Evolutionary conservation across 129 eudicot species (phyloP).

Genomic region (Artemisia annua): DNA sequence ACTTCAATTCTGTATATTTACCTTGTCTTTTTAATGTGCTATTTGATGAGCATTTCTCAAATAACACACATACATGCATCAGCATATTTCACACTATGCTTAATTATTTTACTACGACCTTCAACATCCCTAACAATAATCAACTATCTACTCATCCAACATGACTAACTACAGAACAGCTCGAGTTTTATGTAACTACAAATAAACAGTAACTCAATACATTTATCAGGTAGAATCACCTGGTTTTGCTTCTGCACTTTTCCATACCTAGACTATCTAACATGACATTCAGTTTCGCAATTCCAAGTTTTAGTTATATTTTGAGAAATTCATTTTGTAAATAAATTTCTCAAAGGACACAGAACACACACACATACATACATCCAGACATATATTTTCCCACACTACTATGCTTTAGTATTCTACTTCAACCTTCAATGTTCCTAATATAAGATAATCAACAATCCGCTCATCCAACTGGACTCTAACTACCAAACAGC

Average conservation of each 20-base stretch:
- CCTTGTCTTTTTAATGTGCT: too few relatives aligned
- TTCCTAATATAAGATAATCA: constrained; percentile 9
- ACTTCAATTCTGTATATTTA: too few relatives aligned
- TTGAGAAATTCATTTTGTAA: neutral
- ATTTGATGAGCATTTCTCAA: constrained; percentile 13
- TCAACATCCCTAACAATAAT: too few relatives aligned
- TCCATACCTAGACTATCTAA: too few relatives aligned
- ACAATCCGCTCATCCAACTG: constrained; percentile 13
- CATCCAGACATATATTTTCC: neutral
- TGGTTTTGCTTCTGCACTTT: too few relatives aligned
- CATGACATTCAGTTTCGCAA: neutral
- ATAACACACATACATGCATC: neutral
- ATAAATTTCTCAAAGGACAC: neutral
- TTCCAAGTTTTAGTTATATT: neutral
- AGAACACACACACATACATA: neutral
- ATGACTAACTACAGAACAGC: too few relatives aligned
- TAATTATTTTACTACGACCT: too few relatives aligned
- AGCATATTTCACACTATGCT: too few relatives aligned
- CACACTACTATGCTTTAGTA: neutral
- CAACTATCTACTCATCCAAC: too few relatives aligned
- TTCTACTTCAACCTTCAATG: constrained; percentile 9
- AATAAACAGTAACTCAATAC: too few relatives aligned
- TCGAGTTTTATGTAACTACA: too few relatives aligned
- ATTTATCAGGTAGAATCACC: too few relatives aligned
- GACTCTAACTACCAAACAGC: constrained; percentile 2